phyloP scores from a whole-genome alignment of 257 asterid species.

The Jasminum sambac region DNA sequence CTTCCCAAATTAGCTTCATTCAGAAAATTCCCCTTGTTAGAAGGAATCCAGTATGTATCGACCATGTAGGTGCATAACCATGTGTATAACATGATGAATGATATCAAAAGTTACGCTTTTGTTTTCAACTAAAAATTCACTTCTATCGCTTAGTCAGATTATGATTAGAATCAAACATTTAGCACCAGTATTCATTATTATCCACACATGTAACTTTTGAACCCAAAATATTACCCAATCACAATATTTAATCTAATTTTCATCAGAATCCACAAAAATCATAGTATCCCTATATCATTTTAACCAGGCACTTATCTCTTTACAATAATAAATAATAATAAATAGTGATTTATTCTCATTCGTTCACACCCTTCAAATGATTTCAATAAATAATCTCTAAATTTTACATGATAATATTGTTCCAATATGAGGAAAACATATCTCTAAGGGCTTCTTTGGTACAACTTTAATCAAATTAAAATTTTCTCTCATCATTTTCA shows the following conservation, averaged over 20 bases:
- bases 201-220: too few species aligned
- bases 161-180: too few species aligned
- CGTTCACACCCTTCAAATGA: not conserved
- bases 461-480: too few species aligned
- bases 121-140: too few species aligned
- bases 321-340: too few species aligned
- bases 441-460: too few species aligned
- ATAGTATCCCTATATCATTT: not conserved
- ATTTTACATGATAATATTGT: not conserved
- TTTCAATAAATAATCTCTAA: not conserved
- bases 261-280: not conserved
- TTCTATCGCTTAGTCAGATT: too few species aligned
- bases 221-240: too few species aligned
- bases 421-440: not conserved
- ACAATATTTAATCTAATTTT: not conserved
- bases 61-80: not conserved
- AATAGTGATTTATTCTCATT: not conserved
- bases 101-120: not conserved
- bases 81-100: not conserved
- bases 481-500: too few species aligned
- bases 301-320: not conserved
- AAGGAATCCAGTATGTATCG: not conserved
- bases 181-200: too few species aligned
- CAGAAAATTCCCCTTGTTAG: conserved; percentile 25
- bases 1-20: conserved; percentile 91